Evolutionary conservation across 1,284 basidiomycete genomes (phyloP), one percentile per base, ranked within the genome.

Genomic region (Ceratobasidium sp.): DNA sequence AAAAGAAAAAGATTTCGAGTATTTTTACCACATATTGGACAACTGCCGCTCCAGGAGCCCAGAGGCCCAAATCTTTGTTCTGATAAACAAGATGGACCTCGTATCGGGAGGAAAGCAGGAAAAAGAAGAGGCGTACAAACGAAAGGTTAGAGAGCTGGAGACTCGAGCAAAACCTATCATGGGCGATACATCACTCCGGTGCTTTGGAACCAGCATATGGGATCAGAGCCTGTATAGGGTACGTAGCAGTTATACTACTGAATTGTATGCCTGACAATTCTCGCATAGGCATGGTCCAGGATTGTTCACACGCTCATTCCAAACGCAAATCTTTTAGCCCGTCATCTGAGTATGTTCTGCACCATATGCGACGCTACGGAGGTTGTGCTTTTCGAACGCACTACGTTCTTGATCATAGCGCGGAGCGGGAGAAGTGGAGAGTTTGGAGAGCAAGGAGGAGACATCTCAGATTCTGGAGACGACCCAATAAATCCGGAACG

Each of bases 221-320:
- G 96, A 99, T 80, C 97, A 99, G 81, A 96, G 92, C 75, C 82
- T 99, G 57, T 99, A 99, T 84, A 94, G 93, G 85, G 96, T 92
- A 78, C 75, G 86, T 78, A 14, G 18, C 26, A 10, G 55, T 59
- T 18, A 3, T 36, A 14, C 50, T 65, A 16, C 70, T 73, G 55
- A 65, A 57, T 60, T 43, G 70, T 34, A 28, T 39, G 58, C 57
- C 72, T 50, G 45, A 30, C 26, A 8, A 58, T 21, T 14, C n/a
- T 36, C 30, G 21, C 55, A 36, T 76, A 98, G 93, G 97, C 97
- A 10, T 99, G 97, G 97, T 98, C 97, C 30, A 89, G 89, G 74
- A 97, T 99, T 76, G 95, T 99, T 8, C 95, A 98, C 78, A 95
- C 94, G 10, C 87, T 98, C 75, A 97, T 99, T 72, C 97, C 97